Conservation (phyloP, 345 rosid species). For the Laguncularia racemosa region DNA sequence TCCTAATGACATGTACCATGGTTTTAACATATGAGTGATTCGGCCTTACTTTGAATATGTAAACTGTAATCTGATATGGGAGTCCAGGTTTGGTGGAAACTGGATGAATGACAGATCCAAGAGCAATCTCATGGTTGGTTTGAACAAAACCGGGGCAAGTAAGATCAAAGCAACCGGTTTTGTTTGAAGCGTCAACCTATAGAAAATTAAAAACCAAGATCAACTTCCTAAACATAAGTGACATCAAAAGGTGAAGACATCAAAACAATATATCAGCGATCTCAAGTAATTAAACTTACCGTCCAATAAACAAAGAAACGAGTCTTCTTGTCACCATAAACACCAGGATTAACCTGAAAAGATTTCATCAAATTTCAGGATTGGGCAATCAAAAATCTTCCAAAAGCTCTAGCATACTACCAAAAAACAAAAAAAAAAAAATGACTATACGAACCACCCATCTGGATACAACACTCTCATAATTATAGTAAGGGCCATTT, state of each 20-base stretch:
- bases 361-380: neutral
- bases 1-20: too few species aligned
- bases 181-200: slow-evolving; percentile 35
- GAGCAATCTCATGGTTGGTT: slow-evolving; percentile 42
- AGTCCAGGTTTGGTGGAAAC: slow-evolving; percentile 29
- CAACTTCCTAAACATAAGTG: too few species aligned
- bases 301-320: slow-evolving; percentile 49
- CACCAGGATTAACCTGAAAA: slow-evolving; percentile 41
- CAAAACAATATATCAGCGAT: too few species aligned
- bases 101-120: slow-evolving; percentile 49
- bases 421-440: neutral
- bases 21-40: neutral
- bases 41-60: slow-evolving; percentile 31
- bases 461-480: slow-evolving; percentile 39
- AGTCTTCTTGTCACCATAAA: slow-evolving; percentile 46
- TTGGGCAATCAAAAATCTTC: neutral
- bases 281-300: slow-evolving; percentile 12
- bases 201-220: neutral
- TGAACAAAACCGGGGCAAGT: slow-evolving; percentile 58
- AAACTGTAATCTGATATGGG: slow-evolving; percentile 39
- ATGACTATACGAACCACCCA: slow-evolving; percentile 33
- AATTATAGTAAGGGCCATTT: slow-evolving; percentile 35
- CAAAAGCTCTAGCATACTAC: neutral
- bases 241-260: too few species aligned
- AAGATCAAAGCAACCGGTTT: slow-evolving; percentile 53